Evolutionary conservation across 208 protist genomes (phyloP).

Genomic region (Leptomonas pyrrhocoris): DNA sequence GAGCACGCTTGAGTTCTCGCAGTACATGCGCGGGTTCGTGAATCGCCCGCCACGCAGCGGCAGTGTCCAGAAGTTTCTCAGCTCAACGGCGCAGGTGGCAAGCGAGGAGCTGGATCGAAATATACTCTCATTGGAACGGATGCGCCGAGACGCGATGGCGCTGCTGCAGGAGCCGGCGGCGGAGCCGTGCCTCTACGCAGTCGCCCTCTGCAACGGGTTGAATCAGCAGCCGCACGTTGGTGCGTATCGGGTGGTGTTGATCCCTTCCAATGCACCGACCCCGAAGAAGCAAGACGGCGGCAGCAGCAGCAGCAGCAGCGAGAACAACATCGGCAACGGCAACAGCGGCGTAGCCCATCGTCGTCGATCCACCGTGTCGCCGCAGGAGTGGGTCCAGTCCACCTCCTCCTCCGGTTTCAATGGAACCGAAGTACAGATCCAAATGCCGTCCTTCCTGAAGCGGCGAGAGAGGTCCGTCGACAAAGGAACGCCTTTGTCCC

Average conservation of each 20-base stretch:
- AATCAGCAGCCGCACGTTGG: slow-evolving; percentile 8
- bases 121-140: slow-evolving; percentile 16
- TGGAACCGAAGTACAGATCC: neutral
- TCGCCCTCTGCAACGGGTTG: slow-evolving; percentile 12
- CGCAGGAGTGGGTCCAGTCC: neutral
- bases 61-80: slow-evolving; percentile 38
- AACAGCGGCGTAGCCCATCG: neutral
- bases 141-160: slow-evolving; percentile 19
- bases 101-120: slow-evolving; percentile 11
- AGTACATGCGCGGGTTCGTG: slow-evolving; percentile 21
- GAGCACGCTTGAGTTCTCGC: slow-evolving; percentile 17
- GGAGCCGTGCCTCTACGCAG: slow-evolving; percentile 27
- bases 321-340: neutral
- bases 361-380: neutral
- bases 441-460: slow-evolving; percentile 10
- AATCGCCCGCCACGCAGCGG: slow-evolving; percentile 36
- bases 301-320: neutral
- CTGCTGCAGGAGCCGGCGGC: slow-evolving; percentile 27
- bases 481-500: no score
- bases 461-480: neutral
- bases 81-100: slow-evolving; percentile 10
- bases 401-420: neutral
- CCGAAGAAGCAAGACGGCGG: neutral
- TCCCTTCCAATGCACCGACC: neutral
- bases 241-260: slow-evolving; percentile 15